Evolutionary conservation across 2,329 filamentous ascomycete species (phyloP), one percentile per base, ranked within the genome.

Genomic region (Aphanocladium album): DNA sequence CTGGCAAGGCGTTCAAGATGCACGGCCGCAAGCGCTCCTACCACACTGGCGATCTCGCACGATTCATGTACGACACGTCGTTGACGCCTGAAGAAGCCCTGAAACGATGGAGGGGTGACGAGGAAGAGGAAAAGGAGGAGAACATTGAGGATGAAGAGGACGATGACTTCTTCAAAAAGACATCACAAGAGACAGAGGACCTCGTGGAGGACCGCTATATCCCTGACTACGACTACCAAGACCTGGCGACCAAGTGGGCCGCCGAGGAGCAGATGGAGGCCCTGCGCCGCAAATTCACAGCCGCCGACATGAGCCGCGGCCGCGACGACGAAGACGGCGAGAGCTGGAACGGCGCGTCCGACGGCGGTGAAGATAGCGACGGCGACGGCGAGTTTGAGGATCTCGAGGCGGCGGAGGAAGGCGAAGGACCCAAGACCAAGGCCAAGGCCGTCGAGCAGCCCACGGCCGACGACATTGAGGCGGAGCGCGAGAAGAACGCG

Each of bases 401-500:
- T 62, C 82, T 85, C 17, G 80, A 84, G 43, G 83, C 84, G 64
- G 89, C 84, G 64, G 89, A 91, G 71, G 90, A 89, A 12, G 90
- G 93, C 68, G 91, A 65, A 21, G 64, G 66, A 30, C 9, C 30
- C 35, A 17, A 17, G 9, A 39, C 3, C 12, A 47, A 46, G 8
- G 37, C 51, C 51, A 41, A 49, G 39, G 65, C 72, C 2, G 71
- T 79, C 9, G 76, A 77, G 11, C 76, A 77, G 9, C 74, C 76
- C 60, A 70, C 74, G 2, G 74, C 73, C 14, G 75, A 79, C n/a
- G 79, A 75, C 52, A 80, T 98, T n/a, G 91, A 93, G 64, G 89
- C 87, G 3, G 95, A 99, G 76, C 89, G 95, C 66, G 91, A 91
- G 67, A 89, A 86, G 74, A 99, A 99, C 69, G 95, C 95, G 2